Evolutionary conservation across 2,329 filamentous ascomycete species (phyloP), one percentile per base, ranked within the genome.

Genomic region (Colletotrichum ledebouriae): DNA sequence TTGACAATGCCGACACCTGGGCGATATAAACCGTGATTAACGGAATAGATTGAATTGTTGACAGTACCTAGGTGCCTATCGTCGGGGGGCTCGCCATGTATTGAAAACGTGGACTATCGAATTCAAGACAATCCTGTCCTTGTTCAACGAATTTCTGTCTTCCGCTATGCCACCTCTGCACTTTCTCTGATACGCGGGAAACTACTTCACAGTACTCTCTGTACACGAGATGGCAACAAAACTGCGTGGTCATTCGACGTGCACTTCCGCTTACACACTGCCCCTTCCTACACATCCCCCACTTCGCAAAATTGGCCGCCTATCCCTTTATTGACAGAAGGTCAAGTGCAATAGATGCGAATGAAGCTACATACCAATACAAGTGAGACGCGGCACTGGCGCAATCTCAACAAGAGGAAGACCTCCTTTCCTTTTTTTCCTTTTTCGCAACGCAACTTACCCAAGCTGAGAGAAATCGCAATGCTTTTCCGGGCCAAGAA

Each of bases 71-170:
- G 58, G 22, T 34, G 3, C 29, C 29, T 33, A 2, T 53, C 41
- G 6, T 15, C 39, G 11, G 42, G 22, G 50, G 63, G 42, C 33
- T 41, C 12, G 20, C 52, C 22, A 20, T 50, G 20, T 55, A 53
- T 29, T 50, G 44, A 41, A 63, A 50, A 49, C 53, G 49, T 58
- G 44, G 44, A 15, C 57, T 33, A 6, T 15, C 53, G 53, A 44
- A 29, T 44, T n/a, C 13, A 57, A 44, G 53, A 42, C 37, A 44
- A 57, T 57, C 53, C 17, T 57, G 53, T 34, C 53, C 53, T 57
- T 57, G n/a, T 57, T 57, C 9, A 57, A 57, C 39, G 53, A n/a
- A 11, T 57, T 42, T 22, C 29, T 25, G n/a, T 57, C 53, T 17
- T 42, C 37, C 11, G 12, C 53, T 10, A 9, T 44, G 39, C 15